Evolutionary conservation across 2,329 filamentous ascomycete genomes (phyloP).

Genomic region (Albifimbria verrucaria): DNA sequence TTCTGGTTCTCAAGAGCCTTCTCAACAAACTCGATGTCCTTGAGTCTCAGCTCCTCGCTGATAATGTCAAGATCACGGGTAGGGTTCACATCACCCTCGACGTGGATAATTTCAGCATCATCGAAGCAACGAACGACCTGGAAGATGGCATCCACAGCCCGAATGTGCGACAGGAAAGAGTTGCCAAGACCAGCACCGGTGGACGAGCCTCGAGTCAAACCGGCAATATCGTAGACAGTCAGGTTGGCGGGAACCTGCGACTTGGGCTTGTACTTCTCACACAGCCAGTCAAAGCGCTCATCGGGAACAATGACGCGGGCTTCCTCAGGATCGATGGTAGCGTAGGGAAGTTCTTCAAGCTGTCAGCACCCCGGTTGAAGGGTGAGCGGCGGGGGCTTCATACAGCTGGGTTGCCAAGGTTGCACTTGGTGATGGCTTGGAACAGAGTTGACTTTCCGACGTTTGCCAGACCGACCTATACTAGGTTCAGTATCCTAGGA

Average conservation of each 20-base stretch:
- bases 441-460: slow-evolving; percentile 99
- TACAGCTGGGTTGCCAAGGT: slow-evolving; percentile 94
- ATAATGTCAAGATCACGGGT: slow-evolving; percentile 94
- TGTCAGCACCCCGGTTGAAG: slow-evolving; percentile 37
- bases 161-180: slow-evolving; percentile 96
- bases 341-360: slow-evolving; percentile 87
- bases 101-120: slow-evolving; percentile 98
- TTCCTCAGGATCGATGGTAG: slow-evolving; percentile 98
- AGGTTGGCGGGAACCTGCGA: slow-evolving; percentile 94
- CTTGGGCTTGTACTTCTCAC: slow-evolving; percentile 96
- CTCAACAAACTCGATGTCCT: slow-evolving; percentile 98
- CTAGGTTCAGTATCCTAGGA: slow-evolving; percentile 18
- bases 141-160: slow-evolving; percentile 97
- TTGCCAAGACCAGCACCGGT: slow-evolving; percentile 97
- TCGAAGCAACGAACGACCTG: slow-evolving; percentile 97
- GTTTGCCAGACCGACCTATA: slow-evolving; percentile 93
- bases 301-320: slow-evolving; percentile 96
- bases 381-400: slow-evolving; percentile 37
- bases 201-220: slow-evolving; percentile 90
- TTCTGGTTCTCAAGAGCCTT: slow-evolving; percentile 88
- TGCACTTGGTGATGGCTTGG: slow-evolving; percentile 98
- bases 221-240: slow-evolving; percentile 98
- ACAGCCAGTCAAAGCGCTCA: slow-evolving; percentile 93
- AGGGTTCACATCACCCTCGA: slow-evolving; percentile 97
- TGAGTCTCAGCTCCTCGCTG: slow-evolving; percentile 91